Percentiles rank a stretch among this genome's conserved stretches.
phyloP scores from a whole-genome alignment of 768 basidiomycete genomes.

The Pleurotus giganteus region DNA sequence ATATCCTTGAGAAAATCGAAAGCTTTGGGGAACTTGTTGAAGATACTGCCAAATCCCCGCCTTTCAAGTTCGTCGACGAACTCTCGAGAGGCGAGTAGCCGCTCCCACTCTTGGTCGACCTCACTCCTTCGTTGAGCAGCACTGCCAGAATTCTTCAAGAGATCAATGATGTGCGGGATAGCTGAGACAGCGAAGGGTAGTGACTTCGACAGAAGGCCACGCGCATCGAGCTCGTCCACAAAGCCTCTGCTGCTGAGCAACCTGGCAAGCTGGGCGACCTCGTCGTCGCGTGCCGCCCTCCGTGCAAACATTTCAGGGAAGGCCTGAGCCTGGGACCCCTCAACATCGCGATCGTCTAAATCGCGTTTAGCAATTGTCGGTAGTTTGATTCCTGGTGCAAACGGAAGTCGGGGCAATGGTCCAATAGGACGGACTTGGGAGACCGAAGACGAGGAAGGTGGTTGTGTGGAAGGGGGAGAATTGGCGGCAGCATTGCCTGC shows the following conservation, averaged over 20 bases:
- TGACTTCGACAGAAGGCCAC: not conserved
- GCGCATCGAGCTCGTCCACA: not conserved
- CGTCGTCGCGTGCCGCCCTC: not conserved
- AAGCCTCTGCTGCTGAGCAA: not conserved
- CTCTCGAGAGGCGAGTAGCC: not conserved
- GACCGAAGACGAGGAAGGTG: too few relatives aligned
- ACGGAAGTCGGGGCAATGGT: too few relatives aligned
- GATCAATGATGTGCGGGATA: not conserved
- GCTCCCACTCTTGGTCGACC: not conserved
- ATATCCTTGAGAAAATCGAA: not conserved
- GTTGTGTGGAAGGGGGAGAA: too few relatives aligned
- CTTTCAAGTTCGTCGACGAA: not conserved
- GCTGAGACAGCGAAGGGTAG: not conserved
- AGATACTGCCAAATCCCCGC: not conserved
- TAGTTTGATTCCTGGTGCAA: too few relatives aligned
- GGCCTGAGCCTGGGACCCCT: too few relatives aligned
- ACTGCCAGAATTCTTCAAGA: not conserved
- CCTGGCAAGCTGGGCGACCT: not conserved
- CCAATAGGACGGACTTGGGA: too few relatives aligned
- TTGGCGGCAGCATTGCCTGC: too few relatives aligned
- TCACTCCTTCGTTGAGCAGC: not conserved
- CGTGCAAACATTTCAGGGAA: not conserved
- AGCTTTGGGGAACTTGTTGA: not conserved
- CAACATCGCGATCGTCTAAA: too few relatives aligned
- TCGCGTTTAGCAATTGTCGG: too few relatives aligned